phyloP scores from a whole-genome alignment of 352 stramenopile genomes.

The Phytophthora fragariaefolia region DNA sequence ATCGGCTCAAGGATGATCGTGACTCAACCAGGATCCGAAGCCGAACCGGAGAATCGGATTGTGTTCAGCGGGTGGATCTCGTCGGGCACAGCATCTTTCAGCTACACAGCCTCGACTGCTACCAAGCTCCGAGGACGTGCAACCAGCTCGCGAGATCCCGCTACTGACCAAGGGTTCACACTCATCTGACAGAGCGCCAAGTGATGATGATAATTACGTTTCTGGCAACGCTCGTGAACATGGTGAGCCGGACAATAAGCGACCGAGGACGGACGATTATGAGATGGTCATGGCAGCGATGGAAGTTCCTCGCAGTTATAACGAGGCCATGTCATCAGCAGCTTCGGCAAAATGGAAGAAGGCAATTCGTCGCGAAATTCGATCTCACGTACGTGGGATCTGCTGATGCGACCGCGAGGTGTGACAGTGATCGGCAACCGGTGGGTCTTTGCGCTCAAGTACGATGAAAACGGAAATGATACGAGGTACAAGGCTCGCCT shows the following conservation, averaged over 20 bases:
- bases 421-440: constrained; percentile 32
- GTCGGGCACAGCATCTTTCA: neutral
- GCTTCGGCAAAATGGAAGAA: constrained; percentile 20
- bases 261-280: neutral
- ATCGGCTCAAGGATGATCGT: neutral
- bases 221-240: neutral
- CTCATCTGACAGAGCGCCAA: neutral
- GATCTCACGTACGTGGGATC: constrained; percentile 23
- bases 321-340: constrained; percentile 9
- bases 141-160: neutral
- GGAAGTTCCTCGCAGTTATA: constrained; percentile 1
- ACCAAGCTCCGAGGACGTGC: neutral
- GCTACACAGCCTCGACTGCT: neutral
- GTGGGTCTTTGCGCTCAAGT: constrained; percentile 37
- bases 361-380: constrained; percentile 8
- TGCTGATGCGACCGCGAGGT: neutral
- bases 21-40: neutral
- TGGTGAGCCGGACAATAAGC: constrained; percentile 1
- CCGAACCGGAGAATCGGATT: neutral
- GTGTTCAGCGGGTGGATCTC: neutral
- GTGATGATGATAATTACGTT: neutral
- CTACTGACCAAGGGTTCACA: neutral
- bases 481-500: constrained; percentile 38
- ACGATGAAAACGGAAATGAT: constrained; percentile 19
- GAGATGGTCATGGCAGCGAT: neutral